Percentiles rank a stretch among this genome's conserved stretches.
phyloP scores from a whole-genome alignment of 2,329 filamentous ascomycete species.

The Fusarium gaditjirri region DNA sequence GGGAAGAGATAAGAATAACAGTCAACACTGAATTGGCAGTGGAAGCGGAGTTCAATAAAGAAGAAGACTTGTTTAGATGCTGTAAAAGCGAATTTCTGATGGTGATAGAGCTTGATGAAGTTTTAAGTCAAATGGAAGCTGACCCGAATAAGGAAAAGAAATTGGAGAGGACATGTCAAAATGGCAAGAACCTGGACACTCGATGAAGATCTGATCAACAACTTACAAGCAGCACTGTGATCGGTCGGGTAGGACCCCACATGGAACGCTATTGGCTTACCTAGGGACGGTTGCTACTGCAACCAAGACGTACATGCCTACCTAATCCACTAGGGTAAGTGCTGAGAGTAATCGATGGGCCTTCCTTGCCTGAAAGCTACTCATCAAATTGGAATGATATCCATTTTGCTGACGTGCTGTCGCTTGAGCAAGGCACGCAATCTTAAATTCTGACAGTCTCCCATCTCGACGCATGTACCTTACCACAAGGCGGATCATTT shows the following conservation, averaged over 20 bases:
- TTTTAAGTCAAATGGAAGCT: not conserved
- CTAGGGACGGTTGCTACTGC: constrained; percentile 17
- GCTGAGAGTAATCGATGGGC: not conserved
- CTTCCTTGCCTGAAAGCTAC: not conserved
- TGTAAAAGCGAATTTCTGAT: not conserved
- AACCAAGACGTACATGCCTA: constrained; percentile 2
- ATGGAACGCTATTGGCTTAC: constrained; percentile 11
- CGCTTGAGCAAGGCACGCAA: not conserved
- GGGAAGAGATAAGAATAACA: constrained; percentile 37
- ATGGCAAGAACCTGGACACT: not conserved
- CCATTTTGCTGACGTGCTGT: not conserved
- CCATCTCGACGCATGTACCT: not conserved
- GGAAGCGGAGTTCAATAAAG: not conserved
- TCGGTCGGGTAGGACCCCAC: constrained; percentile 5
- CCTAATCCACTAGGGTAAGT: not conserved
- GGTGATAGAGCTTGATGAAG: constrained; percentile 4
- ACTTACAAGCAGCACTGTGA: not conserved
- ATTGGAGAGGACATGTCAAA: not conserved
- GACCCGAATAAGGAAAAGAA: not conserved
- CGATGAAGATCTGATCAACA: constrained; percentile 1
- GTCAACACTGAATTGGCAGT: constrained; percentile 8
- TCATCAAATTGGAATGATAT: not conserved
- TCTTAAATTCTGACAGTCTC: not conserved
- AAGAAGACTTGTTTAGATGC: constrained; percentile 17
- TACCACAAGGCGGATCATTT: not conserved